Evolutionary conservation across 805 yeast genomes (phyloP).

Genomic region (Ogataea dorogensis): DNA sequence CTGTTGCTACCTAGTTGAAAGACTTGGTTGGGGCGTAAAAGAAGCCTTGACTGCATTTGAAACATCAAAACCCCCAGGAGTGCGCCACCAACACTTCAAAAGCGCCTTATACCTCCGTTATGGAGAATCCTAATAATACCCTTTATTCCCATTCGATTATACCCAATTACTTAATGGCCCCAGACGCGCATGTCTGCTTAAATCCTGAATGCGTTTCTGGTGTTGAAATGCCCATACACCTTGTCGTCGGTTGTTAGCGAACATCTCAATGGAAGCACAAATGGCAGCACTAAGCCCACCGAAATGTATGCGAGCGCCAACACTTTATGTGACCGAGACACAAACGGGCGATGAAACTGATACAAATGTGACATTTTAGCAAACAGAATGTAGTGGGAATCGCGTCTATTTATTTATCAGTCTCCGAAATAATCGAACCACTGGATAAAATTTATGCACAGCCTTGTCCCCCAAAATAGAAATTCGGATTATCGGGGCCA

Average conservation of each 20-base stretch:
- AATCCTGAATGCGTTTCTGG: slow-evolving; percentile 34
- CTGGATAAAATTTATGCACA: slow-evolving; percentile 2
- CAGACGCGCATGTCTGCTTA: slow-evolving; percentile 10
- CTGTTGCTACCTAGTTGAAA: slow-evolving; percentile 65
- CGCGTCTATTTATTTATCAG: slow-evolving; percentile 9
- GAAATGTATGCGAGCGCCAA: slow-evolving; percentile 33
- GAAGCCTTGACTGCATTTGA: slow-evolving; percentile 64
- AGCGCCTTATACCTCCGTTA: slow-evolving; percentile 71
- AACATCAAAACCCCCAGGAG: slow-evolving; percentile 63
- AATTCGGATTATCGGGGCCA: slow-evolving; percentile 1
- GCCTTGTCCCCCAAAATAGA: slow-evolving; percentile 6
- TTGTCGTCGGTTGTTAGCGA: slow-evolving; percentile 22
- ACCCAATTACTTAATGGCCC: slow-evolving; percentile 4
- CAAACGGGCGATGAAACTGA: slow-evolving; percentile 9
- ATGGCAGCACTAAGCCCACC: slow-evolving; percentile 36
- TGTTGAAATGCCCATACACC: slow-evolving; percentile 30
- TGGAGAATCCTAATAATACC: slow-evolving; percentile 30
- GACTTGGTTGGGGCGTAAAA: slow-evolving; percentile 53
- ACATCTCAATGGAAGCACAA: slow-evolving; percentile 33
- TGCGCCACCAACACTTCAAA: slow-evolving; percentile 73
- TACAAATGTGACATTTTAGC: slow-evolving; percentile 2
- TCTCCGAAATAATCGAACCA: slow-evolving; percentile 13
- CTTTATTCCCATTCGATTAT: slow-evolving; percentile 1
- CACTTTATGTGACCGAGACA: slow-evolving; percentile 20
- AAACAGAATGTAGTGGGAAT: not conserved